These are phyloP conservation scores for Jimgerdemannia lactiflua DNA, from an alignment of 192 early-diverging fungal species.

Conservation along the genomic window DNA sequence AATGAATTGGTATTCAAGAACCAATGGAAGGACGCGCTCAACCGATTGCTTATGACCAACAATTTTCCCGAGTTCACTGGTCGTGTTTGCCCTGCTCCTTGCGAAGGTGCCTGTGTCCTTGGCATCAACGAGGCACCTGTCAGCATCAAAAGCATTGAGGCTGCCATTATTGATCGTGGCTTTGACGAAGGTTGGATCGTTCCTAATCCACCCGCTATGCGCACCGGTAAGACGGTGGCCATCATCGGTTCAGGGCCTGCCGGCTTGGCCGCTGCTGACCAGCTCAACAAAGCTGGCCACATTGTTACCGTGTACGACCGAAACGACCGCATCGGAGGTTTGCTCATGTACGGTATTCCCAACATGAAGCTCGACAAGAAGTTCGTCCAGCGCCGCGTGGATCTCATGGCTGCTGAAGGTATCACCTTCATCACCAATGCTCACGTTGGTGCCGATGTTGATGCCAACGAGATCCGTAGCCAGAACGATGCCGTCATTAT, in stretches of 20 bases:
- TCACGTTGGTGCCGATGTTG: constrained; percentile 83
- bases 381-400: constrained; percentile 90
- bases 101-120: constrained; percentile 93
- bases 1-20: constrained; percentile 96
- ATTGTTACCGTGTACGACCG: constrained; percentile 95
- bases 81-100: constrained; percentile 97
- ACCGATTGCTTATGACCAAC: constrained; percentile 93
- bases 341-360: constrained; percentile 98
- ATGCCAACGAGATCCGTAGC: constrained; percentile 60
- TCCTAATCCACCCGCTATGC: constrained; percentile 71
- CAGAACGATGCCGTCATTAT: constrained; percentile 82
- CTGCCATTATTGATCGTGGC: constrained; percentile 95
- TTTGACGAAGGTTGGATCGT: constrained; percentile 98
- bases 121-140: constrained; percentile 96
- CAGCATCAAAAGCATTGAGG: constrained; percentile 96
- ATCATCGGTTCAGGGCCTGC: constrained; percentile 96
- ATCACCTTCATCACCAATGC: constrained; percentile 86
- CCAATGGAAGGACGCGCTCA: constrained; percentile 95
- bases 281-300: constrained; percentile 97
- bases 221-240: constrained; percentile 84
- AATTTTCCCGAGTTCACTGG: constrained; percentile 99
- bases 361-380: constrained; percentile 99
- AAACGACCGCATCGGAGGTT: constrained; percentile 93
- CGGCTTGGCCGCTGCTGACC: constrained; percentile 93
- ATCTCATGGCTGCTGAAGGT: constrained; percentile 94